Evolutionary conservation across 306 rosid species (phyloP), one percentile per base, ranked within the genome.

Genomic region (Elaeagnus macrophylla): DNA sequence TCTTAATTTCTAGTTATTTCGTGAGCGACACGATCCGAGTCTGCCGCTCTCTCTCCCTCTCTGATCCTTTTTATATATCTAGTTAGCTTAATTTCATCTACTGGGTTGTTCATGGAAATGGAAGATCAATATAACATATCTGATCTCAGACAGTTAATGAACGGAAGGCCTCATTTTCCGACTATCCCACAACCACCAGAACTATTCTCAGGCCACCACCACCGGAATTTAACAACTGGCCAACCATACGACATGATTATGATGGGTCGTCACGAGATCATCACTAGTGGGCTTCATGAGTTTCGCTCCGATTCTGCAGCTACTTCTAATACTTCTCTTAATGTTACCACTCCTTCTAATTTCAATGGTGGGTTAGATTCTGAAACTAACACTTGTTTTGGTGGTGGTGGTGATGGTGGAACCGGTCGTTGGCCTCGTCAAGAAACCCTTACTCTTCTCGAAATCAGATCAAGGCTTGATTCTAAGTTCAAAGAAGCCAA

Each of bases 381-480:
- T 8, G 95, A 83, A 16, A 70, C 80, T 6, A 65, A 56, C 0
- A 80, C 67, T 0, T 71, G 69, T 18, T 49, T 75, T 19, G 85
- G 69, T 15, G 83, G 73, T 19, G 85, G 69, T 15, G 83, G 73
- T n/a, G 94, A 81, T 8, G 76, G 70, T 2, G 76, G 84, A 47
- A 76, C 89, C 0, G 90, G 94, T 5, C 60, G 99, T 61, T 87
- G 96, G 96, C 96, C 99, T 6, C 76, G 99, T 44, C 96, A 93
- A 41, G 99, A 93, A 74, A 93, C 99, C 15, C 99, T 93, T 17
- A 88, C 94, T 57, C 95, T 93, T 62, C 83, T 93, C 68, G 95
- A 93, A 70, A 77, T 93, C 84, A 89, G 99, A 78, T 87, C 99
- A 69, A 81, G 94, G 11, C 94, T 93, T n/a, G 86, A 93, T 77